Base-by-base conservation (phyloP, 1,139 yeast species). In the Yamadazyma pseudoaaseri region DNA sequence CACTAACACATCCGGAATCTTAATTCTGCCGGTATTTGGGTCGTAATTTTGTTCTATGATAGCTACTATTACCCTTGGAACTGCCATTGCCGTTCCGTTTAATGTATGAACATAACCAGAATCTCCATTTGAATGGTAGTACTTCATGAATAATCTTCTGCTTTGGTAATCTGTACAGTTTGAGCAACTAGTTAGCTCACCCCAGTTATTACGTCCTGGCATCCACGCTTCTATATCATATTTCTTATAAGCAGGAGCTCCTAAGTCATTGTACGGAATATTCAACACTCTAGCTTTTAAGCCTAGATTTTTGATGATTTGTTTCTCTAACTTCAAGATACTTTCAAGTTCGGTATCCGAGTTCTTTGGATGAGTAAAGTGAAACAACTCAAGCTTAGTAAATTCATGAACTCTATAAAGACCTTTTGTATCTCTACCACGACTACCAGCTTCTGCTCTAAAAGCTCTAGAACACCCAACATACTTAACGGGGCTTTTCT, bases 151-250 rank as follows among this genome's bases (percentile, higher is more conserved):
- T 47, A 92, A 68, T 47, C 98, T 71, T 56, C 96, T 72, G 6
- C 96, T 65, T 59, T 94, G 99, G 56, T 78, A 94, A 48, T 90
- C 97, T 3, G 90, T 78, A 58, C 99, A 94, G 52, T 90, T 92
- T 2, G 97, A 89, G 2, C 94, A 70, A 27, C 96, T 86, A 1
- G 96, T 81, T 22, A 92, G 70, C 52, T 94, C 99, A 3, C 99
- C 99, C 87, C 95, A 94, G 2, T 63, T 60, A 2, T 87, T 87
- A 48, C 97, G 76, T 2, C 98, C 97, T 0, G 97, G 98, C 97
- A 94, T 92, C 92, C 96, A 87, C 0, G 94, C 96, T 58, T 94
- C 99, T 36, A 90, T 86, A 50, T 94, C 98, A 51, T 81, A 87
- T 58, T 94, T 94, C 51, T 84, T 82, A 58, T 73, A 77, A 0